A percentile compares a stretch with the other conserved stretches of the same genome.
Evolutionary conservation across 2,329 filamentous ascomycete species (phyloP).

Genomic region (Thermochaetoides dissita): DNA sequence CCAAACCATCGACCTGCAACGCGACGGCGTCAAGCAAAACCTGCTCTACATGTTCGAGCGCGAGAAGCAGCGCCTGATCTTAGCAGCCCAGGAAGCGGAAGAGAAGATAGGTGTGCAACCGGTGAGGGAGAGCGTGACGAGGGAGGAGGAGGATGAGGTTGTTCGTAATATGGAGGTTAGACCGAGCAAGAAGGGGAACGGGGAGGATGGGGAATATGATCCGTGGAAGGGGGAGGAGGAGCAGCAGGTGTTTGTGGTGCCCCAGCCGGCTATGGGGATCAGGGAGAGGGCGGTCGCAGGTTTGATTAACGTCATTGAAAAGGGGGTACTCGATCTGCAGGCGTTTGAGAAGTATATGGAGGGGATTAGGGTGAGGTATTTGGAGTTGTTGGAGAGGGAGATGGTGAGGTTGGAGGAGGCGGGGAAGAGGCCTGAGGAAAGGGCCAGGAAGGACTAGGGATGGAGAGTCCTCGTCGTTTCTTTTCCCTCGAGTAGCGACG

Average conservation of each 20-base stretch:
- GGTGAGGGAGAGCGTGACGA: slow-evolving; percentile 7
- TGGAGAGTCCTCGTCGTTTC: too few species aligned
- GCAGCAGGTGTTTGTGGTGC: neutral
- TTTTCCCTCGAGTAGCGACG: too few species aligned
- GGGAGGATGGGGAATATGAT: too few species aligned
- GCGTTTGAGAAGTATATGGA: slow-evolving; percentile 16
- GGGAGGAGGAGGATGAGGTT: slow-evolving; percentile 17
- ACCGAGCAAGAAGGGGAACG: too few species aligned
- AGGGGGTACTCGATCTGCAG: slow-evolving; percentile 6
- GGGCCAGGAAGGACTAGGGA: neutral
- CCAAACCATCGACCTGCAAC: slow-evolving; percentile 20
- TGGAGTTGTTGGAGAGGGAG: slow-evolving; percentile 16
- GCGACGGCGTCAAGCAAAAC: slow-evolving; percentile 19
- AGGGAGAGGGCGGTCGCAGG: slow-evolving; percentile 1
- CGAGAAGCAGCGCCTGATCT: slow-evolving; percentile 20
- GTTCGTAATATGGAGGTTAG: slow-evolving; percentile 16
- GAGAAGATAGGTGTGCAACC: neutral
- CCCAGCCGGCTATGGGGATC: neutral
- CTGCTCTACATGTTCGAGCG: slow-evolving; percentile 21
- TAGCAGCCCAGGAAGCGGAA: slow-evolving; percentile 10
- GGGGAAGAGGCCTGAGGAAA: slow-evolving; percentile 13
- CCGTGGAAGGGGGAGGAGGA: neutral
- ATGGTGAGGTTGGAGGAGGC: slow-evolving; percentile 11
- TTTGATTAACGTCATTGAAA: too few species aligned
- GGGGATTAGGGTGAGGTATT: slow-evolving; percentile 9